Base-by-base conservation (phyloP, 257 asterid species). In the Forsythia viridissima region DNA sequence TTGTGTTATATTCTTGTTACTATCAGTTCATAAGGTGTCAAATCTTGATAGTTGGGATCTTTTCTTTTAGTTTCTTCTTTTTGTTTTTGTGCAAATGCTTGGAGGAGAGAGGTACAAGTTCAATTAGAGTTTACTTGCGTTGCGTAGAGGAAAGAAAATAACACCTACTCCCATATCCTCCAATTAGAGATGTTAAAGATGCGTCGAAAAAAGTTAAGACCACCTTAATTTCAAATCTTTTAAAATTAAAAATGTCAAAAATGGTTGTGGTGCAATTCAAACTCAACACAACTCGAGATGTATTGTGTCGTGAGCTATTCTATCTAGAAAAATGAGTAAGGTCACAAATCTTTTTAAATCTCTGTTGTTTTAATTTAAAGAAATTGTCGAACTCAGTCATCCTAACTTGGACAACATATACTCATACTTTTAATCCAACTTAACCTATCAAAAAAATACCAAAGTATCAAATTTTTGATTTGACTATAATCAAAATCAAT, bases 1-100 rank as follows among this genome's bases (percentile, higher is more conserved):
- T 67, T 77, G 48, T 74, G 80, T 36, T 77, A 75, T 74, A 36
- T 63, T 59, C 73, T 72, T 59, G 82, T 70, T 70, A 12, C 37
- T 21, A 74, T 70, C 12, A 20, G 59, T 24, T 57, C 66, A 57
- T 6, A 18, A 57, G 66, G 66, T 57, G 30, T 57, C 30, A 48
- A 48, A 48, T 48, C 57, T 18, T 57, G 30, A 57, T 57, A n/a
- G 10, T 6, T 57, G 12, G 34, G 48, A 4, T 39, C 59, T 65
- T 65, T 55, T 30, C 55, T 43, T 67, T 38, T 82, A 71, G 72
- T 40, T 57, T 78, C 72, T 41, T 42, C 41, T 71, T 65, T 75
- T 30, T 34, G 20, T 16, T 5, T 61, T 61, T 24, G 69, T 43
- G 51, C 72, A 37, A 74, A 61, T 20, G 69, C 65, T 20, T 30